Percentiles rank a stretch among this genome's conserved stretches.
Conservation (phyloP, 306 rosid species). For the Corylus avellana region DNA sequence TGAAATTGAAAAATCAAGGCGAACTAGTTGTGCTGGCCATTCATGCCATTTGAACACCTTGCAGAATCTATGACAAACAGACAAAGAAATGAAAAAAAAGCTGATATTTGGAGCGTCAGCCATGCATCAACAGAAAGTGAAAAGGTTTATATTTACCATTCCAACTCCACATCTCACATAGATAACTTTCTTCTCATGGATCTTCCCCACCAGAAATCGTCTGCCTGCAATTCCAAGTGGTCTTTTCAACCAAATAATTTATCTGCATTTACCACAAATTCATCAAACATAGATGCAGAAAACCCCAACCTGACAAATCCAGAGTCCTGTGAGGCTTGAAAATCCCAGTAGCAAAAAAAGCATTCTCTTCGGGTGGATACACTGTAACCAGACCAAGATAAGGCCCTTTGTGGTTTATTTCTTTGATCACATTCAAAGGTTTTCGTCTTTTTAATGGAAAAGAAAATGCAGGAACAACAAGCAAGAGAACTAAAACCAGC, state of each 20-base stretch:
- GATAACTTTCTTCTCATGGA: slow-evolving; percentile 39
- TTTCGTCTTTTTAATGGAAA: slow-evolving; percentile 14
- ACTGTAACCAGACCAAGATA: slow-evolving; percentile 51
- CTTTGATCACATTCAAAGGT: slow-evolving; percentile 1
- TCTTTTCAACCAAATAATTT: neutral
- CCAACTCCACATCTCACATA: slow-evolving; percentile 49
- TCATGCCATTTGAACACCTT: neutral
- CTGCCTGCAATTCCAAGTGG: slow-evolving; percentile 31
- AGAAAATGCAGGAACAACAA: slow-evolving; percentile 15
- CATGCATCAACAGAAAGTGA: neutral
- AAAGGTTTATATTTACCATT: slow-evolving; percentile 35
- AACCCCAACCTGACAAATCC: slow-evolving; percentile 40
- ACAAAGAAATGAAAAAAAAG: neutral
- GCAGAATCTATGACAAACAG: neutral
- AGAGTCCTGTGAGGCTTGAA: slow-evolving; percentile 37
- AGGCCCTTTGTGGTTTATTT: slow-evolving; percentile 37
- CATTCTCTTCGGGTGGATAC: slow-evolving; percentile 37
- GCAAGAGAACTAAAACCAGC: slow-evolving; percentile 9
- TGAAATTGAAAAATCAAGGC: neutral
- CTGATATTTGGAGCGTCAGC: neutral
- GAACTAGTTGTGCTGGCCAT: neutral
- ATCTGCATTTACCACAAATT: neutral
- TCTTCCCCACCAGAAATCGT: slow-evolving; percentile 44
- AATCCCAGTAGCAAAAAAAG: slow-evolving; percentile 31
- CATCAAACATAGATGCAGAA: neutral